Conservation (phyloP, 129 eudicot genomes). For the Cynara cardunculus region DNA sequence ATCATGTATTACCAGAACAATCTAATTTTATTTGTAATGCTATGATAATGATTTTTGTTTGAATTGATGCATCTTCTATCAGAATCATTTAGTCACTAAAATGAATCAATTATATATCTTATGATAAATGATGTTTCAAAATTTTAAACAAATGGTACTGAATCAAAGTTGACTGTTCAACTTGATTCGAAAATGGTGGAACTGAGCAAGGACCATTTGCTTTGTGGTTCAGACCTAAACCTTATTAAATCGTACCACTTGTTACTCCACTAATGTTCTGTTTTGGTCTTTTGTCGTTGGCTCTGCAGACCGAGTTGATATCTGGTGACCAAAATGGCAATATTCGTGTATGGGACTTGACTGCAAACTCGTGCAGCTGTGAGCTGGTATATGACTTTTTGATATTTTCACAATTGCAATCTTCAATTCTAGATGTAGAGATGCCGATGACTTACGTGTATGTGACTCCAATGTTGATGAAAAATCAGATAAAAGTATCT, state of each 20-base stretch:
- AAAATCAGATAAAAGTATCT: background rate
- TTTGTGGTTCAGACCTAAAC: background rate
- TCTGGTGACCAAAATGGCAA: slow-evolving; percentile 99
- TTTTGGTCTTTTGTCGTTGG: slow-evolving; percentile 8
- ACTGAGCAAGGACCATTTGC: background rate
- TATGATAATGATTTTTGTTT: background rate
- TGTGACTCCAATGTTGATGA: background rate
- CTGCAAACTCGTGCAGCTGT: slow-evolving; percentile 98
- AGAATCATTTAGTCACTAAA: background rate
- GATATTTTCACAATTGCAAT: background rate
- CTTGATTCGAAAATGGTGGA: background rate
- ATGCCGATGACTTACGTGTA: background rate
- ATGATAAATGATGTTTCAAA: background rate
- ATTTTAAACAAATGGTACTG: background rate
- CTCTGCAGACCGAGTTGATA: slow-evolving; percentile 75
- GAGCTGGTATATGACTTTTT: slow-evolving; percentile 66
- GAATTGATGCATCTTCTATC: background rate
- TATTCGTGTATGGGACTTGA: slow-evolving; percentile 98
- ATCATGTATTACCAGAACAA: background rate
- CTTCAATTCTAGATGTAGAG: background rate
- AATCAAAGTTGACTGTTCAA: background rate
- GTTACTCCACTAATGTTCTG: background rate
- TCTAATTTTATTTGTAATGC: background rate
- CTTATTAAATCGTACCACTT: background rate
- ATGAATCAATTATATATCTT: background rate